Base-by-base conservation (phyloP, 177 flowering plant genomes). In the Telopea speciosissima region DNA sequence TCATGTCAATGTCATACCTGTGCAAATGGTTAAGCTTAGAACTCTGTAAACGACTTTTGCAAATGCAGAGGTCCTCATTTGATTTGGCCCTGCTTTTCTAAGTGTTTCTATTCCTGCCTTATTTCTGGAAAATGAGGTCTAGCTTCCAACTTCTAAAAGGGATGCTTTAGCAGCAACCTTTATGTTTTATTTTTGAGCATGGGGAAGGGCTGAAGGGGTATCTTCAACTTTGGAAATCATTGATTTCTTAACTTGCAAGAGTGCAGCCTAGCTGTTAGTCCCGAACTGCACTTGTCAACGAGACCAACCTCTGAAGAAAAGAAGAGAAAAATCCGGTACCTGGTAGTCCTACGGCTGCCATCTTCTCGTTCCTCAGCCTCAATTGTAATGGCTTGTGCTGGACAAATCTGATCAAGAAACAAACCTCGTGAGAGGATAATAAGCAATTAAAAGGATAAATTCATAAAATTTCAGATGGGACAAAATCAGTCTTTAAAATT, bases 1-100 rank as follows among this genome's bases (percentile, higher is more conserved):
- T 96, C 99, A 96, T 91, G 86, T 96, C 99, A 80, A 96, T 93
- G 60, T 96, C 99, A 70, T 96, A 96, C 87, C 99, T 95, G 79
- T 28, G 66, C 71, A 76, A 17, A 14, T 45, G 68, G 24, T 49
- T 16, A 3, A 49, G 54, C 19, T 49, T 19, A 49, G 19, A 49
- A 12, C 54, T 49, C 54, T 13, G 54, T 28, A 49, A 49, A 49
- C 54, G 4, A 12, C 40, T 12, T 49, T 49, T 13, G 19, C 54
- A 2, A 13, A 49, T 36, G 40, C 40, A 36, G 40, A 36, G 5
- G 40, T 19, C 23, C 23, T 58, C n/a, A 2, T 21, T 19, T 52
- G 19, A 52, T 36, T 58, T 21, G 61, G 61, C 5, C 23, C n/a
- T 58, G n/a, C n/a, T 21, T 58, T 19, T 58, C 61, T 58, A n/a